Percentiles rank a stretch among this genome's conserved stretches.
These are phyloP conservation scores for Discostella pseudostelligera DNA, from an alignment of 108 stramenopile species.

Conservation along the genomic window DNA sequence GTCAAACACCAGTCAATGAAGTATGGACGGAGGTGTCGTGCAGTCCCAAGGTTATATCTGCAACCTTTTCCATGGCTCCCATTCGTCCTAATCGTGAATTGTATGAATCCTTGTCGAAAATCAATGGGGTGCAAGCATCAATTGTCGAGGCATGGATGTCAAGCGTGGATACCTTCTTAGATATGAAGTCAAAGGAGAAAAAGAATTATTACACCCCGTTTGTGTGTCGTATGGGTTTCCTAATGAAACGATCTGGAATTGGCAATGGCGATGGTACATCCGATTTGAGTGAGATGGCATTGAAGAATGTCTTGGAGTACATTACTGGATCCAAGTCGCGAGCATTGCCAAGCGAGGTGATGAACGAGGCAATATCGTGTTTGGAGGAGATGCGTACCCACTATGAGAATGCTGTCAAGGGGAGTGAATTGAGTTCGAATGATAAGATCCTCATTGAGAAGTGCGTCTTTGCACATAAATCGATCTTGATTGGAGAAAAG, in stretches of 20 bases:
- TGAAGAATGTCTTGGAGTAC: conserved; percentile 73
- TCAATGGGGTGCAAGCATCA: conserved; percentile 62
- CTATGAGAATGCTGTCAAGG: conserved; percentile 11
- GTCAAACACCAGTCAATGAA: conserved; percentile 35
- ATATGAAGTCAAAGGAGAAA: conserved; percentile 73
- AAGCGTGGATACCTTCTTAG: conserved; percentile 71
- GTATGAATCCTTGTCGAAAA: conserved; percentile 42
- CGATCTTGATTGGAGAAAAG: conserved; percentile 81
- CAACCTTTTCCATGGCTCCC: conserved; percentile 40
- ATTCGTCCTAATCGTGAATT: conserved; percentile 35
- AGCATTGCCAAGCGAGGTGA: conserved; percentile 47
- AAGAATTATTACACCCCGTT: conserved; percentile 78
- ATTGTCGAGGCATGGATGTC: conserved; percentile 79
- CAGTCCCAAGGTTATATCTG: conserved; percentile 22
- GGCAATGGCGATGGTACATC: conserved; percentile 48
- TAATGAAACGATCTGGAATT: conserved; percentile 53
- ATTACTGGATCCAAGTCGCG: conserved; percentile 70
- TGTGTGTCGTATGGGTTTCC: conserved; percentile 62
- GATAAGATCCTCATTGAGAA: conserved; percentile 59
- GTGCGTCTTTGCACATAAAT: conserved; percentile 76
- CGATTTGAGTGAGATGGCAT: conserved; percentile 48
- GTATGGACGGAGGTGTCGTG: conserved; percentile 30
- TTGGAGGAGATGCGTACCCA: conserved; percentile 44
- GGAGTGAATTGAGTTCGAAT: conserved; percentile 5
- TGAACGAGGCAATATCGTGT: conserved; percentile 54